Percentiles rank a stretch among this genome's conserved stretches.
phyloP scores from a whole-genome alignment of 345 rosid genomes.

The Eutrema heterophyllum region DNA sequence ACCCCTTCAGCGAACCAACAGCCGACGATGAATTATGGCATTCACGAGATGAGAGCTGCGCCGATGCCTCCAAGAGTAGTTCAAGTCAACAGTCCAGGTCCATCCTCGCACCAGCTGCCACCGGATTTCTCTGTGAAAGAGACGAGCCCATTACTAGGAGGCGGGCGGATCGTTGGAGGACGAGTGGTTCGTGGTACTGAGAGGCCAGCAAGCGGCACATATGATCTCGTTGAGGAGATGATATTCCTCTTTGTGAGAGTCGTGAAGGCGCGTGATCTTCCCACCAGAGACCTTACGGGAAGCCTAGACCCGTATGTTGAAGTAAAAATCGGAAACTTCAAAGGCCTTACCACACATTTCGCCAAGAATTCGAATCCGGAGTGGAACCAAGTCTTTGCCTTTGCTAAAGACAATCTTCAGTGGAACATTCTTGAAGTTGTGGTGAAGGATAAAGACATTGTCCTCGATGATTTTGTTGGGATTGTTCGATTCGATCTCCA shows the following conservation, averaged over 20 bases:
- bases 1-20: conserved; percentile 17
- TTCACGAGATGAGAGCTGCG: conserved; percentile 31
- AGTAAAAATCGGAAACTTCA: conserved; percentile 84
- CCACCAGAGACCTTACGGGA: conserved; percentile 67
- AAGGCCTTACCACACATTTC: conserved; percentile 58
- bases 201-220: conserved; percentile 51
- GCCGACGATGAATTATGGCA: conserved; percentile 4
- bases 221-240: conserved; percentile 97
- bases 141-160: conserved; percentile 85
- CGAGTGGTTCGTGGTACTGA: conserved; percentile 57
- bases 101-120: conserved; percentile 33
- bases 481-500: conserved; percentile 50
- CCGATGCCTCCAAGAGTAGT: conserved; percentile 30
- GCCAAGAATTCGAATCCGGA: conserved; percentile 73
- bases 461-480: conserved; percentile 78
- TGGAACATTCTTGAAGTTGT: conserved; percentile 57
- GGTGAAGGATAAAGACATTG: conserved; percentile 71
- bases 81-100: conserved; percentile 22
- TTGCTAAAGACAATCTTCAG: conserved; percentile 61
- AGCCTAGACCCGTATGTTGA: conserved; percentile 85
- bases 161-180: conserved; percentile 76
- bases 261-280: conserved; percentile 89
- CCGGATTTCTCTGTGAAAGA: conserved; percentile 73
- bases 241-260: conserved; percentile 77
- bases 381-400: conserved; percentile 97